phyloP scores from a whole-genome alignment of 1,139 yeast species.

The Hansenula lynferdii region DNA sequence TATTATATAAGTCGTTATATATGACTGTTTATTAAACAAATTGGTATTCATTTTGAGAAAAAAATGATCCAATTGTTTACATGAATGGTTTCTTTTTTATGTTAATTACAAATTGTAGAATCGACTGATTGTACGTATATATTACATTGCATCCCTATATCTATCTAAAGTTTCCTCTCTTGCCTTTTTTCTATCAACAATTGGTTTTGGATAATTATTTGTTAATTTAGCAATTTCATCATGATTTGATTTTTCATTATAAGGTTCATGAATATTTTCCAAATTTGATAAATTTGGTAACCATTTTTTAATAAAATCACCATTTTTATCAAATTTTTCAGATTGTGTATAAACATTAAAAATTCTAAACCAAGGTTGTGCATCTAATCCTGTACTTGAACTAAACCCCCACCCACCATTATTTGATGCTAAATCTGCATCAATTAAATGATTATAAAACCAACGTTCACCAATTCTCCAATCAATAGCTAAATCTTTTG shows the following conservation, averaged over 20 bases:
- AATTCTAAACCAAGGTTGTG: slow-evolving; percentile 53
- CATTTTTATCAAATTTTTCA: slow-evolving; percentile 42
- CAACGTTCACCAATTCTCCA: slow-evolving; percentile 53
- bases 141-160: slow-evolving; percentile 30
- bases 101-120: too few species aligned
- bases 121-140: too few species aligned
- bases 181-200: slow-evolving; percentile 34
- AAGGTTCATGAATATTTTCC: slow-evolving; percentile 36
- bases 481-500: slow-evolving; percentile 48
- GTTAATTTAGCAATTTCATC: neutral
- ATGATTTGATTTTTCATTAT: slow-evolving; percentile 20
- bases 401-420: slow-evolving; percentile 57
- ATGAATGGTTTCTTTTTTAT: too few species aligned
- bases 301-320: slow-evolving; percentile 43
- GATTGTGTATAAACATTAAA: slow-evolving; percentile 51
- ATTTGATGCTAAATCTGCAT: slow-evolving; percentile 50
- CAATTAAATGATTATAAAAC: slow-evolving; percentile 44
- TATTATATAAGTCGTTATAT: too few species aligned
- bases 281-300: slow-evolving; percentile 37
- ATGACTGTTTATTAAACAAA: too few species aligned
- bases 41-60: too few species aligned
- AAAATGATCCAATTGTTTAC: neutral
- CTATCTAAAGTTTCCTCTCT: slow-evolving; percentile 36
- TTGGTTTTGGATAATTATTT: slow-evolving; percentile 38
- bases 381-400: slow-evolving; percentile 46